A percentile compares a stretch with the other conserved stretches of the same genome.
Conservation (phyloP, 2,329 filamentous ascomycete genomes). For the Fusarium sp. region DNA sequence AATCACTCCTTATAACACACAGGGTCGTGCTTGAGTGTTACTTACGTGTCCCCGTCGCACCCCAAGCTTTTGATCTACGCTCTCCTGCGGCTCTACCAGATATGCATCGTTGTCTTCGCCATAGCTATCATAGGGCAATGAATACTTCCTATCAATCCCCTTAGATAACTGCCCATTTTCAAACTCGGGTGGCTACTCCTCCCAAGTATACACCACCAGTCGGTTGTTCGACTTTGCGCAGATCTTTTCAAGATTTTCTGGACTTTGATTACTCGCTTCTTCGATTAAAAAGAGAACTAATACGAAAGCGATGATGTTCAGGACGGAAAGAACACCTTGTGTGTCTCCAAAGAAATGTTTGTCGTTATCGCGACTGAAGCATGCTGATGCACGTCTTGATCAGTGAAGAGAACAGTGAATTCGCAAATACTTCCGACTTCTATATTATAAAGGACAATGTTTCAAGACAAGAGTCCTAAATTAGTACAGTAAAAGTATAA, state of each 20-base stretch:
- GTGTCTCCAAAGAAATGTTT: no score
- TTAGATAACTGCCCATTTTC: rapidly evolving
- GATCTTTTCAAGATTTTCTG: background rate
- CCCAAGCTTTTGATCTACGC: no score
- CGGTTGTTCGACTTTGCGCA: background rate
- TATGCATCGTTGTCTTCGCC: background rate
- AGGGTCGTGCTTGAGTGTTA: no score
- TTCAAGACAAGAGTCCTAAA: no score
- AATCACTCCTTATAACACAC: no score
- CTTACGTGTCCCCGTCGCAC: no score
- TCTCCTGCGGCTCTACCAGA: background rate
- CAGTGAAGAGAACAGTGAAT: no score
- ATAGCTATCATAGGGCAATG: background rate
- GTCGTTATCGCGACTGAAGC: no score
- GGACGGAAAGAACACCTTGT: background rate
- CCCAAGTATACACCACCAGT: background rate
- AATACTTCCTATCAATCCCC: background rate
- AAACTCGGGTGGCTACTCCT: background rate
- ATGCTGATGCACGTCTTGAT: no score
- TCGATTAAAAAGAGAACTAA: background rate
- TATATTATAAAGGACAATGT: no score
- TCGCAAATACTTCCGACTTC: no score
- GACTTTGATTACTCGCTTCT: background rate
- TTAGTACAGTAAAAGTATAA: no score
- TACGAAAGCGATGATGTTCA: background rate